Evolutionary conservation across 2,329 filamentous ascomycete species (phyloP).

Genomic region (Rasamsonia emersonii): DNA sequence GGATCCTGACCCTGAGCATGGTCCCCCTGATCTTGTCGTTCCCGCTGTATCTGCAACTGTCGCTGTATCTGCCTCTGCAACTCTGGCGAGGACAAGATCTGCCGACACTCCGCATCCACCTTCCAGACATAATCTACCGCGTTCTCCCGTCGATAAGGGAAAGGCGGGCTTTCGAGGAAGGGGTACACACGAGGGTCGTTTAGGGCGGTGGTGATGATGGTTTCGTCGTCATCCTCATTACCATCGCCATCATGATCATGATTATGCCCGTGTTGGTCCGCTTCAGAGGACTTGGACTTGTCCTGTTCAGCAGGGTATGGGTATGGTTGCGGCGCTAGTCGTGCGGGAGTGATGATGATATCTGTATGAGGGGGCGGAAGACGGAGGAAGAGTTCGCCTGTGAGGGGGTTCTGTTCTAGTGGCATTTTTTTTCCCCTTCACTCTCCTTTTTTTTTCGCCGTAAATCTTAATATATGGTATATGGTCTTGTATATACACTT

Average conservation of each 20-base stretch:
- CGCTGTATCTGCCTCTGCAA: no score
- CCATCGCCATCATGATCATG: no score
- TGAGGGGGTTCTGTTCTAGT: constrained; percentile 10
- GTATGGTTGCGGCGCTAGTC: constrained; percentile 1
- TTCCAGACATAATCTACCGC: constrained; percentile 9
- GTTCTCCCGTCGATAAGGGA: constrained; percentile 16
- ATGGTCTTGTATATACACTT: no score
- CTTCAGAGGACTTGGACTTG: no score
- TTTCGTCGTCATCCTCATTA: no score
- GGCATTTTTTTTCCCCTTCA: constrained; percentile 15
- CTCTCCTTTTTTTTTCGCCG: no score
- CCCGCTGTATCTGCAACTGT: no score
- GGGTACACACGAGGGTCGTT: constrained; percentile 18
- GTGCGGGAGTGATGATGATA: constrained; percentile 20
- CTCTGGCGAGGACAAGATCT: background rate
- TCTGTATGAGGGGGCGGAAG: constrained; percentile 15
- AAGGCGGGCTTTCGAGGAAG: constrained; percentile 17
- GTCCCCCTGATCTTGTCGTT: no score
- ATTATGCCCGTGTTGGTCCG: no score
- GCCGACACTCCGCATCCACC: constrained; percentile 6
- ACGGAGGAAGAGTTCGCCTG: constrained; percentile 18
- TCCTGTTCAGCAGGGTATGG: background rate
- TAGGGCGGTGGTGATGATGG: constrained; percentile 10
- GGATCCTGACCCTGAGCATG: background rate
- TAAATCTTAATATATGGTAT: no score